Base-by-base conservation (phyloP, 805 yeast genomes). In the Metschnikowia corniflorae region DNA sequence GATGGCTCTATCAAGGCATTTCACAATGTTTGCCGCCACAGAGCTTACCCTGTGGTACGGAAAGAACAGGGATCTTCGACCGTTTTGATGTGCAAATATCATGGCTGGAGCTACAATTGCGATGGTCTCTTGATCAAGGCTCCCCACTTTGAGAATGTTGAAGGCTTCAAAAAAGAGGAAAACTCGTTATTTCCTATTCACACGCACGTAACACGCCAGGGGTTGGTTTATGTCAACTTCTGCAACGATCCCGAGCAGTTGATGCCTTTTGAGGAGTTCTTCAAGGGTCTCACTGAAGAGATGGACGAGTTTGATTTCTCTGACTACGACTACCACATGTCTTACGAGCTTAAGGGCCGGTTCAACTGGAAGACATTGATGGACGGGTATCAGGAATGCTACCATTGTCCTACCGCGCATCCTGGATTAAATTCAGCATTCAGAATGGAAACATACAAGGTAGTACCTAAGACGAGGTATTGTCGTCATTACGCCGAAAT, bases 371-470 rank as follows among this genome's bases (percentile, higher is more conserved):
- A 77, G 50, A 77, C 82, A 4, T 63, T 77, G 42, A 76, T 77
- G 80, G 82, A 77, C 49, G 82, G 83, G 7, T 77, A 77, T 58
- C 81, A 77, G 60, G 82, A 77, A 57, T 77, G 82, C 49, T 77
- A 77, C 58, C 83, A 77, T 54, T 77, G 82, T 55, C 82, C 83
- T 28, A 77, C 82, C 8, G 82, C 82, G 1, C 83, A 77, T 47
- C 82, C 82, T 4, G 82, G 82, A 14, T 60, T 77, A 41, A 65
- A 68, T 33, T 53, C 71, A 21, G 80, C 82, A 9, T 77, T 77
- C 61, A 69, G 61, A 47, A 77, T 77, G 80, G 78, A 73, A 49
- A 77, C 83, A n/a, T 77, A 77, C 55, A 73, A 75, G 45, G 83
- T 77, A 38, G 78, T 71, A 23, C 82, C 82, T 41, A 75, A 71